phyloP scores from a whole-genome alignment of 345 rosid species.

The Brassica juncea region DNA sequence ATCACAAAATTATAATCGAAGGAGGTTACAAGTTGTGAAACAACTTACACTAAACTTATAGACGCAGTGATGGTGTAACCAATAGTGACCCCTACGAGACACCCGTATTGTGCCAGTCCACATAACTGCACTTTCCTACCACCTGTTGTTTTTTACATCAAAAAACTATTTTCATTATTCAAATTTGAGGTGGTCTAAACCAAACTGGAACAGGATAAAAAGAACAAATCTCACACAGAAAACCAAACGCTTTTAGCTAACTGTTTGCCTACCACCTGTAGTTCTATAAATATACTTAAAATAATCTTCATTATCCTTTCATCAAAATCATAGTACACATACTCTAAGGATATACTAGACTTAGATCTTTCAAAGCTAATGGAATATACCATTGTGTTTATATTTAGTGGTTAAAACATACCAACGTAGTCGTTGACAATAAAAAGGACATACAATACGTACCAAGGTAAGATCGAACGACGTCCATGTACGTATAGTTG shows the following conservation, averaged over 20 bases:
- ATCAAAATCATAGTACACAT: neutral
- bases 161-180: neutral
- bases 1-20: neutral
- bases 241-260: neutral
- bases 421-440: neutral
- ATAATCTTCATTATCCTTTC: neutral
- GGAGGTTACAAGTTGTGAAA: neutral
- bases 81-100: slow-evolving; percentile 60
- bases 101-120: slow-evolving; percentile 76
- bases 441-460: neutral
- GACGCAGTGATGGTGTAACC: slow-evolving; percentile 96
- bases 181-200: too few relatives aligned
- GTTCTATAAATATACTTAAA: neutral
- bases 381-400: neutral
- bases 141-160: slow-evolving; percentile 41
- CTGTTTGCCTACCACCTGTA: neutral
- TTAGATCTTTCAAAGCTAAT: neutral
- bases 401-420: neutral
- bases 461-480: slow-evolving; percentile 72
- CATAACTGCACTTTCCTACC: slow-evolving; percentile 60
- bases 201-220: neutral
- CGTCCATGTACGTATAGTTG: slow-evolving; percentile 86
- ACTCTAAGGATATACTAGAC: neutral
- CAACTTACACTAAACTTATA: slow-evolving; percentile 87
- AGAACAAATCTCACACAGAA: neutral